Evolutionary conservation across 805 yeast species (phyloP), one percentile per base, ranked within the genome.

Genomic region (Lipomyces kockii): DNA sequence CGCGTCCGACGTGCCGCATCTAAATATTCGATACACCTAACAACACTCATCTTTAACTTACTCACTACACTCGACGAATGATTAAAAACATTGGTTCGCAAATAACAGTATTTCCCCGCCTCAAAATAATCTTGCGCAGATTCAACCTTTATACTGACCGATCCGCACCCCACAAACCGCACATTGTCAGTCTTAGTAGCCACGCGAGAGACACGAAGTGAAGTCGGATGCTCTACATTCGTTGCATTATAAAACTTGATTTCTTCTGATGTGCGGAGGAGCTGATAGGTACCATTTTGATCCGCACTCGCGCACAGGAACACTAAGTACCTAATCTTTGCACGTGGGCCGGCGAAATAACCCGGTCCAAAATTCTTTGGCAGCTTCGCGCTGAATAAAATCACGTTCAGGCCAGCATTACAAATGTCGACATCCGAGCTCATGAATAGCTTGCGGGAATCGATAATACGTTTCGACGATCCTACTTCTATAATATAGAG

Each of bases 231-330:
- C 55, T 49, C 37, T 5, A 35, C 34, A 22, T 27, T 43, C 6
- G 29, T 29, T 8, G 59, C 32, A 27, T 65, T 65, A 34, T 61
- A 65, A 55, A 58, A 65, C 53, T 52, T 61, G 11, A 65, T 58
- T 17, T 51, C 60, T 34, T 55, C 22, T 4, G 51, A 53, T 4
- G 43, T 52, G 29, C 51, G 52, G 29, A 54, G 32, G 12, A 55
- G 63, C n/a, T 35, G 20, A 11, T 20, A 62, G 12, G 1, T 57
- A 0, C 27, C 60, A 11, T 54, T 49, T 22, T 61, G 37, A 8
- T 61, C 52, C 25, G 39, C 27, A 11, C 17, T 46, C 8, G 39
- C 57, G 60, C 49, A 32, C 14, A 39, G 32, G n/a, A 59, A 59
- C 6, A 62, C 25, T 27, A 55, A 20, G 27, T 62, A 62, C 20